Evolutionary conservation across 495 filamentous ascomycete genomes (phyloP).

Genomic region (Elasticomyces elasticus): DNA sequence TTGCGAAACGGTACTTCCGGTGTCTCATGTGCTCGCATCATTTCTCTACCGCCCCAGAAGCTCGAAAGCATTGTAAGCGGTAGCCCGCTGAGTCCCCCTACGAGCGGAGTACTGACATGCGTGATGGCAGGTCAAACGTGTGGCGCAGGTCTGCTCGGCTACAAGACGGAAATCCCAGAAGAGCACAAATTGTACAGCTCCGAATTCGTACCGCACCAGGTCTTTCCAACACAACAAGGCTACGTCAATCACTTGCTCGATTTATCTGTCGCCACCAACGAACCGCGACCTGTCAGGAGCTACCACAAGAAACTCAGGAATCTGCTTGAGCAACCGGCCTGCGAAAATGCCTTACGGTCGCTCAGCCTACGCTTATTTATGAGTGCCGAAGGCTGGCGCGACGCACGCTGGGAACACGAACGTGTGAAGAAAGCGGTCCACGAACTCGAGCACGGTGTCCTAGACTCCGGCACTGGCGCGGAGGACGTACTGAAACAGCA

Average conservation of each 20-base stretch:
- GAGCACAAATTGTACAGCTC: constrained; percentile 10
- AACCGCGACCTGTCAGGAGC: constrained; percentile 1
- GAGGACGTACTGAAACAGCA: not conserved
- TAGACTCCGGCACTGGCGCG: not conserved
- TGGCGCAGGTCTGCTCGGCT: constrained; percentile 2
- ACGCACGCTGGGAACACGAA: constrained; percentile 5
- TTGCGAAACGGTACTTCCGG: constrained; percentile 12
- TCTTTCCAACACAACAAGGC: constrained; percentile 8
- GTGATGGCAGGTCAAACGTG: not conserved
- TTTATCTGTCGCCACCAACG: not conserved
- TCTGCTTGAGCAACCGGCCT: constrained; percentile 5
- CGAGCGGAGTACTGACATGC: not conserved
- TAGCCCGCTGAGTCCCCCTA: not conserved
- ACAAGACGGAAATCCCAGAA: not conserved
- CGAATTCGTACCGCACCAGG: constrained; percentile 2
- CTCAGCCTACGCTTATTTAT: constrained; percentile 4
- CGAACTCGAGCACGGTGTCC: constrained; percentile 9
- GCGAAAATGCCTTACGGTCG: not conserved
- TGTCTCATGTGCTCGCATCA: constrained; percentile 10
- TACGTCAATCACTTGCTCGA: constrained; percentile 14
- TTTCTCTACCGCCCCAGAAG: constrained; percentile 11
- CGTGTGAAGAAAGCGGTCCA: constrained; percentile 5
- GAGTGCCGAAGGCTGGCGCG: not conserved
- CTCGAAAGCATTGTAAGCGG: constrained; percentile 9
- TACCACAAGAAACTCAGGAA: constrained; percentile 12